Evolutionary conservation across 2,329 filamentous ascomycete species (phyloP), one percentile per base, ranked within the genome.

Genomic region (Thielaviopsis euricoi): DNA sequence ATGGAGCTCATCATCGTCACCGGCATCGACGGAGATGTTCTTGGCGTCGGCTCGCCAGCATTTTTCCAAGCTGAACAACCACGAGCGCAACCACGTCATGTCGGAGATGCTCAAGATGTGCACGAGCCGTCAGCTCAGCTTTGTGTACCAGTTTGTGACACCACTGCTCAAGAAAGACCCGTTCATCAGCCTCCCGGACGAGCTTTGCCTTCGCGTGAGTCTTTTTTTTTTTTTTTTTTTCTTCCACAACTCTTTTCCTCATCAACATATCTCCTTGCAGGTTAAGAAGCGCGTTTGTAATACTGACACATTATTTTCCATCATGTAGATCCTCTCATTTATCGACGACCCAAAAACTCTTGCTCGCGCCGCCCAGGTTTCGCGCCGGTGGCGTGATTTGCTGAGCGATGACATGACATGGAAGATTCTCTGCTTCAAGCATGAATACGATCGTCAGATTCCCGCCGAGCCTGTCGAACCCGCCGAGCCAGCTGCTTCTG

Each of bases 401-500:
- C 77, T 98, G 54, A 91, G 86, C 67, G 93, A 98, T 69, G 93
- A 98, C 69, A 90, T 96, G 72, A 95, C 93, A 0, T 98, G 93
- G 93, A 96, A 95, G 74, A 89, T 93, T 61, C 78, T 98, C 21
- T 97, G 91, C 68, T 89, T 94, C 63, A 96, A 95, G 71, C 91
- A 95, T 69, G 89, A 93, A 61, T 98, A 95, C 69, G 82, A 71
- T 70, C 76, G 79, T 50, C 74, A 76, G 59, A 68, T 80, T 56
- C 82, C 79, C 17, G 77, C 80, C 61, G 69, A 71, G 7, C 48
- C 52, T 13, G 6, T 48, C 21, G 55, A 56, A 29, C 23, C 37
- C 15, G 49, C 23, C 37, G 54, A 55, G 19, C 54, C 50, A 2
- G 26, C 51, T 26, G 33, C 43, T 49, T 23, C 58, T 17, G 33